Evolutionary conservation across 345 rosid genomes (phyloP), one percentile per base, ranked within the genome.

Genomic region (Acer yangbiense): DNA sequence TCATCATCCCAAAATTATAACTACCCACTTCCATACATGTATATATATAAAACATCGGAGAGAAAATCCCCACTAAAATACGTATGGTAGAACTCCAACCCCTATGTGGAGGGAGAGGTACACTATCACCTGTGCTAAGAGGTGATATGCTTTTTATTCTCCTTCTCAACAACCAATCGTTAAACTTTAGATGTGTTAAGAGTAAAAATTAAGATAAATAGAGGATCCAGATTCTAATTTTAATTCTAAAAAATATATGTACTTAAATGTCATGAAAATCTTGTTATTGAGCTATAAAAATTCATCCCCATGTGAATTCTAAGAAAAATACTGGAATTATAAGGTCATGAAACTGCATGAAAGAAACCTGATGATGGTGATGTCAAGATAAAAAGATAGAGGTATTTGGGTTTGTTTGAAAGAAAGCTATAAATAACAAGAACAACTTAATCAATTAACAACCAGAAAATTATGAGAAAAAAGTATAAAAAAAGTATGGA

Each of bases 21-120:
- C 77, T 29, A 27, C 35, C 57, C 55, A 17, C 65, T 75, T 50
- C 74, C 76, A 73, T 29, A 68, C 71, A n/a, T 72, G 46, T 58
- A 46, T 64, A 57, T 57, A 16, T 8, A 18, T 6, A 7, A 1
- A 57, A 0, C 23, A 58, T 57, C 65, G 35, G 6, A 29, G 4
- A 29, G 32, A 29, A 2, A 29, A 32, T 32, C 35, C 35, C 0
- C 35, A 32, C 6, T 3, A 32, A 32, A 32, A 32, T 29, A 29
- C 0, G 6, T 32, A 32, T 0, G 5, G 6, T 32, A 0, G 4
- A 32, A 32, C 6, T 32, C 35, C 6, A 32, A 32, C 35, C 4
- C 35, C 35, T 0, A 32, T 32, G 6, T 32, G 35, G 35, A 32
- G 4, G 6, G 35, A 32, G 35, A 32, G 4, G 35, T 32, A 0